Evolutionary conservation across 1,284 basidiomycete species (phyloP), one percentile per base, ranked within the genome.

Genomic region (Ustilago nuda): DNA sequence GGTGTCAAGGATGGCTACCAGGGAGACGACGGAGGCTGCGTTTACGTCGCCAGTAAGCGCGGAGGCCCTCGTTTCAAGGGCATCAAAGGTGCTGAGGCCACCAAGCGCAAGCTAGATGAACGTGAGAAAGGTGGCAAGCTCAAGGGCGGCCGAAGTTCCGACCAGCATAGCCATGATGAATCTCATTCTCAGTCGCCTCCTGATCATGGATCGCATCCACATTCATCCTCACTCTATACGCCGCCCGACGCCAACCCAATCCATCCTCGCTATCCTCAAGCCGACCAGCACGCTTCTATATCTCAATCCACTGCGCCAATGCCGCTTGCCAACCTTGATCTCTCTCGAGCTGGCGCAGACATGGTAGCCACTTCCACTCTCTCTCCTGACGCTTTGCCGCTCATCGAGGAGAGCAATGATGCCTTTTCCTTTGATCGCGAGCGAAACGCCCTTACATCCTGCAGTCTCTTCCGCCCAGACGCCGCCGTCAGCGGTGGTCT

Each of bases 31-130:
- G 80, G 79, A 23, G 78, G 73, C 30, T 82, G 81, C 46, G 66
- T 74, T 33, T 82, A 71, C 32, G 78, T 82, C 3, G 74, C 79
- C 15, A 76, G 72, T 59, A 81, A 80, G 55, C 68, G 81, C 8
- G 81, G 81, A 32, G 81, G 81, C 1, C 81, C 81, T 12, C 63
- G 81, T 15, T 81, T 78, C 75, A 82, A 82, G 66, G 81, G 81
- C 41, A 62, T 80, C 53, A 73, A 68, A 39, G 81, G 79, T 23
- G 69, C 70, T 9, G 79, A 78, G 27, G 78, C 79, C 1, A 76
- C 69, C 55, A 71, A 70, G 46, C 62, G 75, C 15, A 78, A 78
- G 66, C 71, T 75, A 50, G 68, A 76, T n/a, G 70, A 77, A 41
- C 70, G 75, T 23, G 75, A 77, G 32, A 69, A 69, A 41, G 45